These are phyloP conservation scores for Acanthamoeba quina DNA, from an alignment of 208 protist genomes.

Conservation along the genomic window DNA sequence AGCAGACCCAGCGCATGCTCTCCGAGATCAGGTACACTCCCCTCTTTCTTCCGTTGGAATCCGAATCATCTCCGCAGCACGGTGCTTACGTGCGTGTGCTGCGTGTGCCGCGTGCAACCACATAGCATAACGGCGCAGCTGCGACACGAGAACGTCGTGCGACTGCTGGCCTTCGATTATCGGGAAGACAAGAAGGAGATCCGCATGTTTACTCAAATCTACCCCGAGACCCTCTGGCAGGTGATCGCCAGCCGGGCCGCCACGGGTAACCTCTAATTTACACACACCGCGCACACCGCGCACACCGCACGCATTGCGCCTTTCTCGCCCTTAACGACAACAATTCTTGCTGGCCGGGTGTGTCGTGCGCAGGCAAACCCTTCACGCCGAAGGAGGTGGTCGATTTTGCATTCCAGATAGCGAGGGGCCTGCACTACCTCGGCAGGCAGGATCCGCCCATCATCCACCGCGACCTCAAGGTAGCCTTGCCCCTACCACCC, in stretches of 20 bases:
- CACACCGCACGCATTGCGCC: neutral
- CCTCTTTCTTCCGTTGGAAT: too few relatives aligned
- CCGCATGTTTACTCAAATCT: slow-evolving; percentile 8
- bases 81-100: too few relatives aligned
- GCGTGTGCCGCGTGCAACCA: too few relatives aligned
- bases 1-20: slow-evolving; percentile 26
- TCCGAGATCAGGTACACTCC: slow-evolving; percentile 34
- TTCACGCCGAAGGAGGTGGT: slow-evolving; percentile 42
- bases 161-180: slow-evolving; percentile 1
- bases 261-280: neutral
- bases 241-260: slow-evolving; percentile 10
- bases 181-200: slow-evolving; percentile 37
- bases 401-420: slow-evolving; percentile 40
- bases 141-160: slow-evolving; percentile 43
- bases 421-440: slow-evolving; percentile 33
- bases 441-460: slow-evolving; percentile 44
- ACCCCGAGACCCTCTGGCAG: slow-evolving; percentile 31
- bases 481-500: neutral
- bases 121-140: neutral
- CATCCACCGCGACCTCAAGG: slow-evolving; percentile 53
- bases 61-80: too few relatives aligned
- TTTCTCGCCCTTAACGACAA: neutral
- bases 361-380: slow-evolving; percentile 3
- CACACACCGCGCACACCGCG: too few relatives aligned
- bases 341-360: too few relatives aligned